Evolutionary conservation across 257 asterid genomes (phyloP), one percentile per base, ranked within the genome.

Genomic region (Solanum tarapatanum): DNA sequence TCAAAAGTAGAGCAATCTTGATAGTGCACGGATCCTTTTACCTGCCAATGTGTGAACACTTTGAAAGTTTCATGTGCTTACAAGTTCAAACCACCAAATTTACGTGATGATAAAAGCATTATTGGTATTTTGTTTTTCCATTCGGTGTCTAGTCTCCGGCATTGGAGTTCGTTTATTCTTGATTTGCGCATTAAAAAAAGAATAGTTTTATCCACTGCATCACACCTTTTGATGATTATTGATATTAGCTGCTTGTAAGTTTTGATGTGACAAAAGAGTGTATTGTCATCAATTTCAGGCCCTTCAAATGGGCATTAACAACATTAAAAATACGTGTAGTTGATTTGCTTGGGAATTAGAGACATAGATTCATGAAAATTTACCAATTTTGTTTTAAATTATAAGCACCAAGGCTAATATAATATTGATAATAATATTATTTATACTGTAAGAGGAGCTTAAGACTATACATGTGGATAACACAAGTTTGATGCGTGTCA

Each of bases 31-130:
- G 33, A 39, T 76, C 23, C 58, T 37, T 75, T 76, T n/a, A 76
- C 83, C 35, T n/a, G 83, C 60, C 83, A n/a, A n/a, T 76, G 35
- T 76, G 83, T 76, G 83, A 39, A 76, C 55, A 37, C 33, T 75
- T 37, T 1, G 58, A 75, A 37, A 37, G 12, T 23, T 37, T 75
- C 11, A 75, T 37, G 83, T 37, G 58, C 21, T 21, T 36, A 10
- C 7, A 74, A 36, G 51, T 74, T 74, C 28, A 35, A 74, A 74
- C 2, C 19, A 10, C 51, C 4, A 74, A 74, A 36, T 74, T 74
- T 1, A 35, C 10, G 16, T 74, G 5, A 21, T 21, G 51, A 45
- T 55, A 55, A 6, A 17, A 55, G 4, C 0, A 9, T 55, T 17
- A 17, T 55, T 55, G 4, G n/a, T 60, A 23, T 4, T 16, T 19